Percentiles rank a stretch among this genome's conserved stretches.
Conservation (phyloP, 208 protist genomes). For the Crithidia bombi region DNA sequence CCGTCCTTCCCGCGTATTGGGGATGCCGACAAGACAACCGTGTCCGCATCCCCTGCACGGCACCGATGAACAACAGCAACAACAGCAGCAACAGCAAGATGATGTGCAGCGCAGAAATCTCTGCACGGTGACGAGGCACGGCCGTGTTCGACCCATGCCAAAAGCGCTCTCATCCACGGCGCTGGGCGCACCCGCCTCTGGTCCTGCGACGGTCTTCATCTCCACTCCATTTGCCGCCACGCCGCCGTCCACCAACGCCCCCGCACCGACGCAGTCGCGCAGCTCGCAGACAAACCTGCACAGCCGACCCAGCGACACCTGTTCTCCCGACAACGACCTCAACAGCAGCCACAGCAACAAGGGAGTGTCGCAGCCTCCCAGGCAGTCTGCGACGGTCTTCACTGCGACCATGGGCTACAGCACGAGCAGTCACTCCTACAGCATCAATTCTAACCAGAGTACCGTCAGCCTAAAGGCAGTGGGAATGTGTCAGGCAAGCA, state of each 20-base stretch:
- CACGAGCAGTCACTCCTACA: not conserved
- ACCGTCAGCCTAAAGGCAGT: not conserved
- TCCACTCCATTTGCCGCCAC: not conserved
- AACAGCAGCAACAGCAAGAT: too few relatives aligned
- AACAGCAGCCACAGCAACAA: not conserved
- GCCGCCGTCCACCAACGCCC: not conserved
- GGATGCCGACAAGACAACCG: too few relatives aligned
- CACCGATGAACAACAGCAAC: too few relatives aligned
- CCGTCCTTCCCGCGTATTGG: too few relatives aligned
- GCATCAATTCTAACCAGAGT: slow-evolving; percentile 14
- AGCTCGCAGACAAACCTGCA: not conserved
- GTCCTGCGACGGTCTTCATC: not conserved
- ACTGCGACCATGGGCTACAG: not conserved
- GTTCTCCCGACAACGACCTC: not conserved
- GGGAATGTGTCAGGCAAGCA: too few relatives aligned
- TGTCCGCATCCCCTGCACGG: not conserved
- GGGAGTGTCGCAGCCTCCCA: not conserved
- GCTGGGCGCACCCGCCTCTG: not conserved
- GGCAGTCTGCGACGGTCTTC: not conserved
- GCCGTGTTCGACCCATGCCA: too few relatives aligned
- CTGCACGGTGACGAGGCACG: too few relatives aligned
- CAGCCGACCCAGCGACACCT: too few relatives aligned
- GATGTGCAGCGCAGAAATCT: not conserved
- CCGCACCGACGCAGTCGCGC: not conserved
- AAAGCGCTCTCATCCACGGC: not conserved